These are phyloP conservation scores for Oryza meyeriana DNA, from an alignment of 176 grass and related monocot species.

Conservation along the genomic window DNA sequence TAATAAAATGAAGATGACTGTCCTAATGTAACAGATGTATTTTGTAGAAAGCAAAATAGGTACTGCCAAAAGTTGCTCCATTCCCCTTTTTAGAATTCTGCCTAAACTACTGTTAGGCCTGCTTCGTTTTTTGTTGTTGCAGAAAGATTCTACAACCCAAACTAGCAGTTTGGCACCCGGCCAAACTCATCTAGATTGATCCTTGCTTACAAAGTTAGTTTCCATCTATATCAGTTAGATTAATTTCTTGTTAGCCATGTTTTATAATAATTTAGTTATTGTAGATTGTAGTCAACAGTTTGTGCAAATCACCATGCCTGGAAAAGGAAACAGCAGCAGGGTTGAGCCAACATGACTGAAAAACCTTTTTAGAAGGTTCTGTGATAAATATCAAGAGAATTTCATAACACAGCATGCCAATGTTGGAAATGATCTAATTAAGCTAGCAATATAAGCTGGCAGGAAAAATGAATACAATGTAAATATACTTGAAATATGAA, in stretches of 20 bases:
- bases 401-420: background rate
- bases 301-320: background rate
- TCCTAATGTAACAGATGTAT: background rate
- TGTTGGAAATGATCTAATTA: background rate
- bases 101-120: background rate
- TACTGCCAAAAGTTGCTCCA: background rate
- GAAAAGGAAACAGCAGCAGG: background rate
- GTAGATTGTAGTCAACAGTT: background rate
- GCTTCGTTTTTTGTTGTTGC: background rate
- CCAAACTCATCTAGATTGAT: background rate
- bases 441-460: background rate
- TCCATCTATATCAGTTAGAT: background rate
- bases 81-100: background rate
- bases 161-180: background rate
- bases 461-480: background rate
- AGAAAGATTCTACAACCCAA: background rate
- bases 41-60: background rate
- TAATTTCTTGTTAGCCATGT: background rate
- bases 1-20: conserved; percentile 3
- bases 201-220: background rate
- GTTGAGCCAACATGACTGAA: background rate
- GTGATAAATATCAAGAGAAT: background rate
- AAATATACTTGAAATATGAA: background rate
- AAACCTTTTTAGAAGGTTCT: background rate
- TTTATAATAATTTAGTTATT: background rate